Conservation (phyloP, 2,329 filamentous ascomycete species). For the Verticillium zaregamsianum region DNA sequence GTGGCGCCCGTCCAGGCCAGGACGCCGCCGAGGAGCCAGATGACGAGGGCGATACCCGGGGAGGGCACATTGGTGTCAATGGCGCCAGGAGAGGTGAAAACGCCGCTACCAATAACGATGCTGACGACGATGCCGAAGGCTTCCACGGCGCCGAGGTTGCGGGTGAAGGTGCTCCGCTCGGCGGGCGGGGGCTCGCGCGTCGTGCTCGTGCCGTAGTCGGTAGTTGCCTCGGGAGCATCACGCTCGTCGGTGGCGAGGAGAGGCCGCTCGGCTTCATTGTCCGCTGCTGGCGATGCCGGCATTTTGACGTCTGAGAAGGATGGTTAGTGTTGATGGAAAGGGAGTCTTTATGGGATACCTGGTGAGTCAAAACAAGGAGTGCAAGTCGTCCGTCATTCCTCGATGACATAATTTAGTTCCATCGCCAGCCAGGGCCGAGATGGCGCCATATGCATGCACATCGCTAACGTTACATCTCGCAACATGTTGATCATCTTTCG, state of each 20-base stretch:
- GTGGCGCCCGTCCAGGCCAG: conserved; percentile 61
- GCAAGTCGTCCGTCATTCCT: background rate
- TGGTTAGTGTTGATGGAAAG: background rate
- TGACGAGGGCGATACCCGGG: conserved; percentile 50
- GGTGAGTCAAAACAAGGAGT: background rate
- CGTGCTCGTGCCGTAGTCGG: background rate
- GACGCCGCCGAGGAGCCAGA: conserved; percentile 59
- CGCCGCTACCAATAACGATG: conserved; percentile 60
- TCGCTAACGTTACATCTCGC: background rate
- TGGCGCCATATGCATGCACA: conserved; percentile 5
- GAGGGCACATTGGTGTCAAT: conserved; percentile 62
- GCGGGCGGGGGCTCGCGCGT: background rate
- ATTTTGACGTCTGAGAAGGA: background rate
- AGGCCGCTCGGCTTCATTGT: conserved; percentile 6
- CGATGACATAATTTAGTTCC: background rate
- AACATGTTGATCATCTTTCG: background rate
- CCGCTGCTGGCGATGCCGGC: conserved; percentile 8
- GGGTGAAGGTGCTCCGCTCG: conserved; percentile 27
- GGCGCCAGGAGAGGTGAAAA: conserved; percentile 60
- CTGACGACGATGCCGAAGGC: conserved; percentile 58
- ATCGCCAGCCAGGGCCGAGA: conserved; percentile 5
- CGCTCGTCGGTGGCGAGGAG: conserved; percentile 1
- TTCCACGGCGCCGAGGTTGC: conserved; percentile 42
- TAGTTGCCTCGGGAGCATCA: background rate
- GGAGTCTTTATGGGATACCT: background rate